A percentile compares a stretch with the other conserved stretches of the same genome.
phyloP scores from a whole-genome alignment of 2,329 filamentous ascomycete species.

The Paramyrothecium sp. region DNA sequence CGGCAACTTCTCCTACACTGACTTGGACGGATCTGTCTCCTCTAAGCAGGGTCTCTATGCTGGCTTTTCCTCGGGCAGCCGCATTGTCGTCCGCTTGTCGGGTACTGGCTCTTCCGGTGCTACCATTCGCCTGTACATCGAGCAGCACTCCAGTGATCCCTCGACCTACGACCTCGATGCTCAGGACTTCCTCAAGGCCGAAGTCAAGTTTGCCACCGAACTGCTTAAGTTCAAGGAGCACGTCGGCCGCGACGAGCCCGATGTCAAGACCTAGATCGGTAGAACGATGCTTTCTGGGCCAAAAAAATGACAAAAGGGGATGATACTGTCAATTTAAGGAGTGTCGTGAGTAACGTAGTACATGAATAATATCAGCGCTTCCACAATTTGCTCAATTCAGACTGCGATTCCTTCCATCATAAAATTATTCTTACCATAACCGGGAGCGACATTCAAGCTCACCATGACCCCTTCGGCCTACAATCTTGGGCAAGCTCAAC shows the following conservation, averaged over 20 bases:
- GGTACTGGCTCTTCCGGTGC: slow-evolving; percentile 94
- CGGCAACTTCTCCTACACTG: slow-evolving; percentile 97
- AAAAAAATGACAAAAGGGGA: slow-evolving; percentile 10
- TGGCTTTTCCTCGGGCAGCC: slow-evolving; percentile 90
- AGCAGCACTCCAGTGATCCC: slow-evolving; percentile 86
- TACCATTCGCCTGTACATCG: slow-evolving; percentile 94
- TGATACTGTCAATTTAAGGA: slow-evolving; percentile 7
- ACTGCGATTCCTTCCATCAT: neutral
- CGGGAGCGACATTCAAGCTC: neutral
- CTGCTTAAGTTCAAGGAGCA: slow-evolving; percentile 93
- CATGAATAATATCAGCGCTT: neutral
- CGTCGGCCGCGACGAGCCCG: slow-evolving; percentile 87
- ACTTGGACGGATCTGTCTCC: slow-evolving; percentile 94
- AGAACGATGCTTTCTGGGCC: slow-evolving; percentile 1
- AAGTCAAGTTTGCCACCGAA: slow-evolving; percentile 80
- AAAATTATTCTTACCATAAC: neutral
- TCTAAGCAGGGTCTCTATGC: slow-evolving; percentile 96
- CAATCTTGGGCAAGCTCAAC: neutral
- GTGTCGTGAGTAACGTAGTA: neutral
- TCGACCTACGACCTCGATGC: slow-evolving; percentile 78
- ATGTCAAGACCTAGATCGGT: slow-evolving; percentile 80
- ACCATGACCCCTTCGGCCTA: neutral
- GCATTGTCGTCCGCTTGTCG: slow-evolving; percentile 91
- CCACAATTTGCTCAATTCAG: neutral
- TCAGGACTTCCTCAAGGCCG: slow-evolving; percentile 90